Conservation (phyloP, 2,329 filamentous ascomycete species). For the Exophiala sp. region DNA sequence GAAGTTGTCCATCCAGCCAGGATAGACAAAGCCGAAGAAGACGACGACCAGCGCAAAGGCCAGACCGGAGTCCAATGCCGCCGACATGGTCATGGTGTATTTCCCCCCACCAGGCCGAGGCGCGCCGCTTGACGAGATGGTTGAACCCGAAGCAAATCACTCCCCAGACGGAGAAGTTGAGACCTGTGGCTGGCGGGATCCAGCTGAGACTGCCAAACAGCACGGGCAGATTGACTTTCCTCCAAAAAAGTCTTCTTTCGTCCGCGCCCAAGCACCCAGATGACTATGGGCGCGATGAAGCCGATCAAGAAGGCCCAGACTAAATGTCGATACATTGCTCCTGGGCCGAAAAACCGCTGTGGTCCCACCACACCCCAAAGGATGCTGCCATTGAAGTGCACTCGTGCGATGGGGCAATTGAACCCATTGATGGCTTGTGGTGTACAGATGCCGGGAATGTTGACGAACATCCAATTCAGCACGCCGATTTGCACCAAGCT, state of each 20-base stretch:
- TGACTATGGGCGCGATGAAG: constrained; percentile 63
- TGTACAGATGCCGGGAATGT: constrained; percentile 72
- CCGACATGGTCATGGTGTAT: constrained; percentile 83
- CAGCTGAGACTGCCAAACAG: constrained; percentile 76
- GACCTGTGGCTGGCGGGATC: constrained; percentile 77
- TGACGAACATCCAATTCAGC: constrained; percentile 82
- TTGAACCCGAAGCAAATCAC: constrained; percentile 80
- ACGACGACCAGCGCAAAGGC: constrained; percentile 77
- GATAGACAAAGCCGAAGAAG: constrained; percentile 82
- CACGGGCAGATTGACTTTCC: constrained; percentile 75
- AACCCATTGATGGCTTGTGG: constrained; percentile 76
- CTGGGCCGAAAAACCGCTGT: constrained; percentile 70
- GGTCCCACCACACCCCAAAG: constrained; percentile 86
- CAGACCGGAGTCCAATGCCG: constrained; percentile 73
- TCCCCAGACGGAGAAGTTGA: constrained; percentile 85
- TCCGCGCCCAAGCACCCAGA: constrained; percentile 64
- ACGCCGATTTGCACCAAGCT: constrained; percentile 76
- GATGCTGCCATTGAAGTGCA: constrained; percentile 86
- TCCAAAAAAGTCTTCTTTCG: constrained; percentile 56
- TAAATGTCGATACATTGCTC: constrained; percentile 66
- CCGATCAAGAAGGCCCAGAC: constrained; percentile 79
- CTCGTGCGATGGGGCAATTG: constrained; percentile 77
- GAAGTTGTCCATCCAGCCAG: constrained; percentile 65
- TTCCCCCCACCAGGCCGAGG: constrained; percentile 78
- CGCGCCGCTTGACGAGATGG: constrained; percentile 62